Conservation (phyloP, 352 stramenopile species). For the Phytophthora quininea region DNA sequence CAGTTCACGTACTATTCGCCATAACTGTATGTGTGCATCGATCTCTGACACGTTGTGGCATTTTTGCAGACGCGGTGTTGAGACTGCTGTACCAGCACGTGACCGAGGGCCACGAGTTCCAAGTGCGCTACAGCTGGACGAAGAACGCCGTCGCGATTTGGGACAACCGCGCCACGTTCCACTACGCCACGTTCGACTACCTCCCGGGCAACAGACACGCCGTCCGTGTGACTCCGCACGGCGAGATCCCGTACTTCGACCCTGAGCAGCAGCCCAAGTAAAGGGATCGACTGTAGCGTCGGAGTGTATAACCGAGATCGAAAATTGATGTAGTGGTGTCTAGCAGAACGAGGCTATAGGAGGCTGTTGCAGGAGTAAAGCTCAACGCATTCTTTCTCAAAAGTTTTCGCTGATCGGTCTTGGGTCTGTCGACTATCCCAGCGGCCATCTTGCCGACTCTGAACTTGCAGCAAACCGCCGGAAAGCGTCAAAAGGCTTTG, state of each 20-base stretch:
- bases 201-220: not conserved
- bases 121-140: constrained; percentile 1
- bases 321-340: not conserved
- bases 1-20: not conserved
- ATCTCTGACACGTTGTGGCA: not conserved
- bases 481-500: not conserved
- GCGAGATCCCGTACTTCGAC: not conserved
- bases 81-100: not conserved
- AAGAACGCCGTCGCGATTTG: constrained; percentile 3
- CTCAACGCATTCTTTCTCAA: not conserved
- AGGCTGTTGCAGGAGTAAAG: not conserved
- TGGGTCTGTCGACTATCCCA: no score
- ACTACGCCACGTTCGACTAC: constrained; percentile 4
- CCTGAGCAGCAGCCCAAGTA: not conserved
- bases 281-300: not conserved
- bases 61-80: not conserved
- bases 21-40: not conserved
- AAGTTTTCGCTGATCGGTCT: not conserved
- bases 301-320: not conserved
- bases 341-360: not conserved
- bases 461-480: no score
- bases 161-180: constrained; percentile 1
- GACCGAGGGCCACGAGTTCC: constrained; percentile 1
- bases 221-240: not conserved
- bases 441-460: no score